Conservation (phyloP, 2,329 filamentous ascomycete genomes). For the Whalleya microplaca region DNA sequence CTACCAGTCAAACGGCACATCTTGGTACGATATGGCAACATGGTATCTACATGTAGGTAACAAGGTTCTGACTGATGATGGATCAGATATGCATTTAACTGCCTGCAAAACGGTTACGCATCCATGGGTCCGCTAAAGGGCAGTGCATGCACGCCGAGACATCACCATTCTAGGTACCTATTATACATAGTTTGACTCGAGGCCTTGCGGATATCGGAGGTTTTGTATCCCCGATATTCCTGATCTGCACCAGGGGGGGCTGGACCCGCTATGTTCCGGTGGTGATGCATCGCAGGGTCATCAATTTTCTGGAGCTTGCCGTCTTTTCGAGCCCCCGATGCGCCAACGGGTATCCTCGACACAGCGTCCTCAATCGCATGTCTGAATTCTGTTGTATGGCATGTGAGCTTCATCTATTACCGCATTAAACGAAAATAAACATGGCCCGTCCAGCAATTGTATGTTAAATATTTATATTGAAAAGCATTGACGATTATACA, state of each 20-base stretch:
- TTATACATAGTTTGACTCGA: no score
- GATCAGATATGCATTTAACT: no score
- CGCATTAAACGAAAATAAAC: constrained; percentile 3
- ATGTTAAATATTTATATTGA: constrained; percentile 11
- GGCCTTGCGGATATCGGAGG: no score
- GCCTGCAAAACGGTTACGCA: no score
- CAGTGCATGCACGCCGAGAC: no score
- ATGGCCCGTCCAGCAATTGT: constrained; percentile 34
- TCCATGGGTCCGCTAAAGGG: no score
- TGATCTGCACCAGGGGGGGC: background rate
- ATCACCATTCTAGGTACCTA: no score
- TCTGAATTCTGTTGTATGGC: background rate
- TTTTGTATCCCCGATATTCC: constrained; percentile 12
- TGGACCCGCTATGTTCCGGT: constrained; percentile 16
- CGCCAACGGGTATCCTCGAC: constrained; percentile 8
- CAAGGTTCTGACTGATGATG: no score
- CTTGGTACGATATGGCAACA: no score
- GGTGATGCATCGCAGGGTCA: constrained; percentile 17
- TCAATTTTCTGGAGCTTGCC: constrained; percentile 20
- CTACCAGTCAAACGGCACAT: no score
- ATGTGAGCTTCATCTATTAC: constrained; percentile 9
- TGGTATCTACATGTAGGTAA: no score
- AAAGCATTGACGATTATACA: background rate
- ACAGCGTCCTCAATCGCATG: constrained; percentile 4
- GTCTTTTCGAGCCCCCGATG: constrained; percentile 12